phyloP scores from a whole-genome alignment of 2,329 filamentous ascomycete genomes.

The Fusarium falciforme region DNA sequence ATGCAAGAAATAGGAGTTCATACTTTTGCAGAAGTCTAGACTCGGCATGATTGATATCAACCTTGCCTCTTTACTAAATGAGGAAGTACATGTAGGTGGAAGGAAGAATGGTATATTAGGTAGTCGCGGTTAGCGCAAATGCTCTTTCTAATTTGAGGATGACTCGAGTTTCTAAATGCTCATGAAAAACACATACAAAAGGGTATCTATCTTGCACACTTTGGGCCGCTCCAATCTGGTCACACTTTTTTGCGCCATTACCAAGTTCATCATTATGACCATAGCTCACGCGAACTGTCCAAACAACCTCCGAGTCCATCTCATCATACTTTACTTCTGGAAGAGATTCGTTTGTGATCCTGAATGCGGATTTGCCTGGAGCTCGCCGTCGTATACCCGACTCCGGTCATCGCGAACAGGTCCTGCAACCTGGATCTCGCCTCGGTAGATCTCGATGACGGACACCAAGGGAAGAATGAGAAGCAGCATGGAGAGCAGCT shows the following conservation, averaged over 20 bases:
- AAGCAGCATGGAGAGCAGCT: conserved; percentile 39
- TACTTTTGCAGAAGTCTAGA: not conserved
- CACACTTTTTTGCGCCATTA: not conserved
- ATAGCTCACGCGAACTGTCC: not conserved
- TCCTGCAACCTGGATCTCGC: conserved; percentile 49
- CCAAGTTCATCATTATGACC: not conserved
- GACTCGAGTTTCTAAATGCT: conserved; percentile 2
- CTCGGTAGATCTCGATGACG: conserved; percentile 32
- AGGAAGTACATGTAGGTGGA: not conserved
- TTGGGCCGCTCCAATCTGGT: not conserved
- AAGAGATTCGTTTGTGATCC: conserved; percentile 53
- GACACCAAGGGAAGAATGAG: conserved; percentile 36
- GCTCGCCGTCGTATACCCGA: conserved; percentile 56
- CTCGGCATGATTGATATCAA: not conserved
- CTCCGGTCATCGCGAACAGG: conserved; percentile 55
- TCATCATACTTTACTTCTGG: conserved; percentile 40
- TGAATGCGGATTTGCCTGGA: conserved; percentile 48
- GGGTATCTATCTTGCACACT: conserved; percentile 20
- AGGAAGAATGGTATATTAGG: not conserved
- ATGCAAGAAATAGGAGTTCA: not conserved
- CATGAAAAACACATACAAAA: conserved; percentile 2
- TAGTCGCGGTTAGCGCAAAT: conserved; percentile 7
- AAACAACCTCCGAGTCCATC: not conserved
- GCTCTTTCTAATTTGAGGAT: conserved; percentile 1
- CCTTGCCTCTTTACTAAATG: not conserved